Evolutionary conservation across 495 filamentous ascomycete genomes (phyloP).

Genomic region (Pseudoneurospora amorphoporcata): DNA sequence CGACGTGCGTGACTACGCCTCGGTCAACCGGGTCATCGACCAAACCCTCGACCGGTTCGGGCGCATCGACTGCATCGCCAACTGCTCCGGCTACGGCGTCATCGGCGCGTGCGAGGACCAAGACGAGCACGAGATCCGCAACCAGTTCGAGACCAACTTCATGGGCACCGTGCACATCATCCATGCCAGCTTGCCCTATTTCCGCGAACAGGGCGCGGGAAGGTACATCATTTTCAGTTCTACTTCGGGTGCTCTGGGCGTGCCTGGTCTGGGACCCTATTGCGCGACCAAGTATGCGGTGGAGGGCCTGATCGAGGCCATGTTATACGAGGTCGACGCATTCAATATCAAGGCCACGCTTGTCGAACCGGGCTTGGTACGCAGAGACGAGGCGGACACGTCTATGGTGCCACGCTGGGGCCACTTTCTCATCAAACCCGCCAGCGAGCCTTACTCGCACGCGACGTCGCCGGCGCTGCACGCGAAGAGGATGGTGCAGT

Average conservation of each 20-base stretch:
- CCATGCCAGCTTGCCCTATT: slow-evolving; percentile 79
- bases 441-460: slow-evolving; percentile 70
- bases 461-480: slow-evolving; percentile 73
- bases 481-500: slow-evolving; percentile 88
- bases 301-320: slow-evolving; percentile 87
- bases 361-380: slow-evolving; percentile 80
- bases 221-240: slow-evolving; percentile 90
- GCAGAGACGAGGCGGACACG: slow-evolving; percentile 55
- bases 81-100: slow-evolving; percentile 86
- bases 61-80: slow-evolving; percentile 77
- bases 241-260: slow-evolving; percentile 77
- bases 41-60: slow-evolving; percentile 63
- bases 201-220: slow-evolving; percentile 61
- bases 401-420: slow-evolving; percentile 61
- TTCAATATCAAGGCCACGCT: slow-evolving; percentile 89
- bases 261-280: slow-evolving; percentile 86
- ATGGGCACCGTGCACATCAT: slow-evolving; percentile 90
- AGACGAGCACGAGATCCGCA: slow-evolving; percentile 85
- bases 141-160: slow-evolving; percentile 96
- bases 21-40: slow-evolving; percentile 61
- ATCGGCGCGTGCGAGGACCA: slow-evolving; percentile 96
- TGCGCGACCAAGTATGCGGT: slow-evolving; percentile 96
- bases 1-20: slow-evolving; percentile 76
- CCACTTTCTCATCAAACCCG: slow-evolving; percentile 82
- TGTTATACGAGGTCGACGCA: slow-evolving; percentile 87